Conservation (phyloP, 495 filamentous ascomycete genomes). For the Endocarpon pusillum region DNA sequence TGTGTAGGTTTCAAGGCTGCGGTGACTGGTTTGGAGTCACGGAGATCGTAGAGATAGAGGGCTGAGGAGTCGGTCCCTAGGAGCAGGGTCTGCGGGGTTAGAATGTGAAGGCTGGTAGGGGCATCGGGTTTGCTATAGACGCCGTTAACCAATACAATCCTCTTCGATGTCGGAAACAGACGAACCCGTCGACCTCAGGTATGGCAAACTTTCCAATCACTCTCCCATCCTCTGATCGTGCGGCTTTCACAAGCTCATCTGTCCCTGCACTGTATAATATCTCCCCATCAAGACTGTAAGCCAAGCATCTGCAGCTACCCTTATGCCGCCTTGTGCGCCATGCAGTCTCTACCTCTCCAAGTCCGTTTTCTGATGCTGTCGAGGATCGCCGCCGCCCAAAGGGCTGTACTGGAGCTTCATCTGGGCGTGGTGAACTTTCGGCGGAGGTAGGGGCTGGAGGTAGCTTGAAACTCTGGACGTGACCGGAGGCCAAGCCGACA, state of each 20-base stretch:
- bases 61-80: constrained; percentile 80
- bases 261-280: constrained; percentile 75
- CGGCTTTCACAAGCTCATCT: constrained; percentile 80
- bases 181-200: constrained; percentile 23
- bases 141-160: not conserved
- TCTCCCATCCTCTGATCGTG: constrained; percentile 57
- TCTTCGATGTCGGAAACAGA: constrained; percentile 9
- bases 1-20: constrained; percentile 45
- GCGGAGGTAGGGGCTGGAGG: constrained; percentile 26
- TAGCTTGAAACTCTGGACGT: constrained; percentile 73
- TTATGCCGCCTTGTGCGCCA: constrained; percentile 86
- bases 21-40: constrained; percentile 31
- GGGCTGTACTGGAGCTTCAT: not conserved
- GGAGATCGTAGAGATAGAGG: constrained; percentile 81
- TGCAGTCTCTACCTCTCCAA: constrained; percentile 57
- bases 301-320: constrained; percentile 70
- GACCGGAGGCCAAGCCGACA: constrained; percentile 67
- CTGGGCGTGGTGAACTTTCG: not conserved
- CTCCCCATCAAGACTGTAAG: constrained; percentile 59
- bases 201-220: constrained; percentile 57
- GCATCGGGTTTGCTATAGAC: constrained; percentile 30
- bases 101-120: constrained; percentile 58
- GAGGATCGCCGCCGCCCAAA: constrained; percentile 7
- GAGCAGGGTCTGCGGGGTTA: constrained; percentile 76
- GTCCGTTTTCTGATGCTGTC: constrained; percentile 30